Evolutionary conservation across 1,284 basidiomycete species (phyloP).

Genomic region (Boletus semigastroideus): DNA sequence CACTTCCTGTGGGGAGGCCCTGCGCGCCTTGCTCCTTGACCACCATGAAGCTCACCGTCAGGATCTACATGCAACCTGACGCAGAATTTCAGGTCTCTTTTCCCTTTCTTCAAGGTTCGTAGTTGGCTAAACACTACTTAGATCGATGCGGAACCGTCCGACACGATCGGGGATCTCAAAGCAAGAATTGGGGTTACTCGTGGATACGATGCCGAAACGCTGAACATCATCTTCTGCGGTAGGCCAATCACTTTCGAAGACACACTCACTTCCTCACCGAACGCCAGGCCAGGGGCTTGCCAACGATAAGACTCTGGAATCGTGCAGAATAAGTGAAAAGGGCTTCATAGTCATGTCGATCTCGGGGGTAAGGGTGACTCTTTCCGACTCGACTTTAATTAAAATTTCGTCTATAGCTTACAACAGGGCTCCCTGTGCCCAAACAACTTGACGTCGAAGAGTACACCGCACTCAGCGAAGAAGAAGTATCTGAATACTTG

Average conservation of each 20-base stretch:
- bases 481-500: background rate
- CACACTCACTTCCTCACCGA: background rate
- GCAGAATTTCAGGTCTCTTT: constrained; percentile 2
- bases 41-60: constrained; percentile 9
- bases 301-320: constrained; percentile 5
- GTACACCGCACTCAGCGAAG: background rate
- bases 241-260: background rate
- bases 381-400: background rate
- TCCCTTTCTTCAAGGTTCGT: background rate
- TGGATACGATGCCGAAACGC: background rate
- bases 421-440: background rate
- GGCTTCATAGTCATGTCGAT: constrained; percentile 1
- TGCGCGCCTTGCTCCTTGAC: background rate
- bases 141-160: constrained; percentile 5
- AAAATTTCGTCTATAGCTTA: background rate
- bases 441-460: background rate
- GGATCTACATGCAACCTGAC: constrained; percentile 3
- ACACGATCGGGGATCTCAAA: constrained; percentile 7
- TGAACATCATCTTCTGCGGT: constrained; percentile 4
- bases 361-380: background rate
- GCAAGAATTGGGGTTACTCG: background rate
- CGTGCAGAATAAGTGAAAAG: background rate
- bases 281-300: background rate
- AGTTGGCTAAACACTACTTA: background rate
- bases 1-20: constrained; percentile 1